Percentiles rank a stretch among this genome's conserved stretches.
phyloP scores from a whole-genome alignment of 2,329 filamentous ascomycete species.

The Colletotrichum sp. region DNA sequence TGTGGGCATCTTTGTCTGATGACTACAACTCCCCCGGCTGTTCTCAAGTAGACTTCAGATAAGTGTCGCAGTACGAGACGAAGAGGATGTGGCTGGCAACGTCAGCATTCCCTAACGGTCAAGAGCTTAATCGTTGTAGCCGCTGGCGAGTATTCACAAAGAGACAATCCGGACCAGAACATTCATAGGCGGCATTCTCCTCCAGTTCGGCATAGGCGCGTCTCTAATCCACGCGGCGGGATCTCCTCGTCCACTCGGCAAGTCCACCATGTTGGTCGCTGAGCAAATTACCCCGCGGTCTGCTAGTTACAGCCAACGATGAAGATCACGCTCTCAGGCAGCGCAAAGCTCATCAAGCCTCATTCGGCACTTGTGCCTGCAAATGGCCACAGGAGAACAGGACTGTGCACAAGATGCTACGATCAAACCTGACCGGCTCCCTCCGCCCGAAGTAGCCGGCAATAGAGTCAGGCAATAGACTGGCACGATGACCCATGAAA shows the following conservation, averaged over 20 bases:
- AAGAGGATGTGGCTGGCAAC: neutral
- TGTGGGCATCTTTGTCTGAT: neutral
- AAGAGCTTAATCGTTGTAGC: neutral
- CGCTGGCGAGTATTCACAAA: neutral
- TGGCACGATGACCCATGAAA: neutral
- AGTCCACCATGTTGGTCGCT: neutral
- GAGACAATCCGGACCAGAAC: neutral
- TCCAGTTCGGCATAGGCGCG: neutral
- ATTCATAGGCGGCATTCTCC: neutral
- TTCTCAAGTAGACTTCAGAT: neutral
- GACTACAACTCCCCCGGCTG: neutral
- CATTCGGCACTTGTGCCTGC: neutral
- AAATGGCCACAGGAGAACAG: neutral
- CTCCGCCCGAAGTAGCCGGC: conserved; percentile 3
- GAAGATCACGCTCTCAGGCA: neutral
- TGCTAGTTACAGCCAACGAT: neutral
- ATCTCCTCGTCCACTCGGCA: neutral
- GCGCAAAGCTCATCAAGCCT: neutral
- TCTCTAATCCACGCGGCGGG: neutral
- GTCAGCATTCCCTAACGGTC: neutral
- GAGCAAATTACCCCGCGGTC: neutral
- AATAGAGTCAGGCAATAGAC: neutral
- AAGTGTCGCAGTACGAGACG: neutral
- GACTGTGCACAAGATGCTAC: neutral
- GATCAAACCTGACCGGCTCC: neutral